Conservation (phyloP, 441 rosid species). For the Populus hybrid region DNA sequence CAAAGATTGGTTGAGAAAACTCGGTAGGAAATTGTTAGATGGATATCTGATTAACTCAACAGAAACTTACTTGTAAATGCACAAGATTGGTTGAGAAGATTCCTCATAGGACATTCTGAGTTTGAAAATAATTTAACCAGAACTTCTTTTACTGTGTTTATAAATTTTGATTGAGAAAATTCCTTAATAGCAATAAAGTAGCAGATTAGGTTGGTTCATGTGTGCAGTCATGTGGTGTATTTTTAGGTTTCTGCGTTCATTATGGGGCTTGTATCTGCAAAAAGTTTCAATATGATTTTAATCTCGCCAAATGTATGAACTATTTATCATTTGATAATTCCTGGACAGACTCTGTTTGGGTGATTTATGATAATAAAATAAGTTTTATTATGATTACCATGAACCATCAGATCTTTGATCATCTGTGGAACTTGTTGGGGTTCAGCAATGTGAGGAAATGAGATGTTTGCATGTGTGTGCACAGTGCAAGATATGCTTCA, state of each 20-base stretch:
- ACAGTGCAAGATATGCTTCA: not conserved
- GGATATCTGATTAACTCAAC: not conserved
- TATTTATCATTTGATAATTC: not conserved
- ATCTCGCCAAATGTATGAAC: not conserved
- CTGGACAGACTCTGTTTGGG: not conserved
- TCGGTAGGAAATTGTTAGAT: no score
- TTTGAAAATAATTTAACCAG: not conserved
- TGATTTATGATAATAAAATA: not conserved
- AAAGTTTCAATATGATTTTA: not conserved
- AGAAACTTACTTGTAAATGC: not conserved
- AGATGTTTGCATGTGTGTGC: not conserved
- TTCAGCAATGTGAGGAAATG: not conserved
- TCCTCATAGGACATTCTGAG: not conserved
- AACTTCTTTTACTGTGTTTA: not conserved
- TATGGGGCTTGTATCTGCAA: not conserved
- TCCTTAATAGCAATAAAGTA: not conserved
- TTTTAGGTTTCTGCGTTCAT: not conserved
- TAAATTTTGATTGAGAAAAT: not conserved
- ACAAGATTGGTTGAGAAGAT: not conserved
- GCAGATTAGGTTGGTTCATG: slow-evolving; percentile 1
- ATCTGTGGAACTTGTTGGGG: not conserved
- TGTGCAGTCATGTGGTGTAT: not conserved
- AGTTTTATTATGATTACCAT: not conserved
- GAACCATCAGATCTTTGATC: not conserved
- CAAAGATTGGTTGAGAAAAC: no score